Conservation (phyloP, 441 rosid species). For the Populus hybrid region DNA sequence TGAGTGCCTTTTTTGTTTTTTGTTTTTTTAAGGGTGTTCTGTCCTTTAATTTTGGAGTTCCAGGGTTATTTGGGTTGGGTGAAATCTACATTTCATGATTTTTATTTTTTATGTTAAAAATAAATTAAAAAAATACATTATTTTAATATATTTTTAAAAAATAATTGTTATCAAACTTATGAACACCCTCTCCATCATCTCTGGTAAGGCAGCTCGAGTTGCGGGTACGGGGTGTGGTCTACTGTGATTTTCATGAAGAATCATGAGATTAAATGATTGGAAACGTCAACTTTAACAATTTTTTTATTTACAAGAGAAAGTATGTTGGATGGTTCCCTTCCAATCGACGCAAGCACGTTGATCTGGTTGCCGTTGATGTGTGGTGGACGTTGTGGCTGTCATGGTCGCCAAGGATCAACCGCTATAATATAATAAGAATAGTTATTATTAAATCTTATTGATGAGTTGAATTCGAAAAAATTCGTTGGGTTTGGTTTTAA, state of each 20-base stretch:
- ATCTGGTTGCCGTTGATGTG: not conserved
- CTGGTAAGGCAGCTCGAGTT: not conserved
- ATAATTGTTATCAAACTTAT: no score
- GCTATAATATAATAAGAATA: no score
- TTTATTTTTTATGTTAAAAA: no score
- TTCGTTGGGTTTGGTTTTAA: not conserved
- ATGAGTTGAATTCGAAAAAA: not conserved
- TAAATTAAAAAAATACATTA: no score
- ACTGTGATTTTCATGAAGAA: not conserved
- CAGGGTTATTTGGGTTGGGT: no score
- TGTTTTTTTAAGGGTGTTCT: not conserved
- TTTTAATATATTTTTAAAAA: no score
- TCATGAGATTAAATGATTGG: no score
- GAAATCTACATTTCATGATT: no score
- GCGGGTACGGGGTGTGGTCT: not conserved
- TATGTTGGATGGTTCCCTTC: slow-evolving; percentile 8
- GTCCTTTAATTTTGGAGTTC: not conserved
- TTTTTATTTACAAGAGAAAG: not conserved
- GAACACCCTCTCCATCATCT: no score
- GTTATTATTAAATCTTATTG: no score
- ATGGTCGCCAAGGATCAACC: no score
- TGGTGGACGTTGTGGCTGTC: not conserved
- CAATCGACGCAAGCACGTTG: slow-evolving; percentile 11
- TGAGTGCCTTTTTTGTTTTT: no score
- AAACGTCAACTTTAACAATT: not conserved